Base-by-base conservation (phyloP, 169 alveolate genomes). In the Babesia caballi region DNA sequence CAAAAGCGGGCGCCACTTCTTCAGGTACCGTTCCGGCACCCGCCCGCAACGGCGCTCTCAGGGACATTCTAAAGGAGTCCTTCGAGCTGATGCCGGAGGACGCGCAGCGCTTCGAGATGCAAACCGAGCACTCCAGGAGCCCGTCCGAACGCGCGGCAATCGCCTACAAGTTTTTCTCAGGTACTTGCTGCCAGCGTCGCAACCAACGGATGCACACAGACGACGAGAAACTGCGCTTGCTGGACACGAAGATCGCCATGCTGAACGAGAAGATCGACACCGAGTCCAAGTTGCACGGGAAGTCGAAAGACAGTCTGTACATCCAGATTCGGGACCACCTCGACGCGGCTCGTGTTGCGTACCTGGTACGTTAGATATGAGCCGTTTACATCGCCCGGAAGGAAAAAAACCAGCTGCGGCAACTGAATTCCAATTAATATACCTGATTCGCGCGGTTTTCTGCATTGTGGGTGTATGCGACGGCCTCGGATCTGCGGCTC, bases 281-380 rank as follows among this genome's bases (percentile, higher is more conserved):
- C 46, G 88, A 91, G 56, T 85, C 93, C 56, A 67, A 80, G 38
- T 53, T 88, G 33, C 56, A 58, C 40, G 82, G 91, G 67, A 91
- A 90, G 38, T 49, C 83, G 38, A 86, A 84, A 35, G 83, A 82
- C 42, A 82, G 76, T 66, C 60, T 91, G 66, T 89, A 85, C 46
- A 66, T 91, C 46, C 95, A 91, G 81, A 78, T 91, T 15, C 74
- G 91, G 51, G 95, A 91, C 69, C 90, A 91, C 58, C 84, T 91
- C 40, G 94, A 91, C 54, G 95, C 95, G 0, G 91, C 95, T 2
- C 91, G 90, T 23, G 82, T 84, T n/a, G 93, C 95, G 19, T 89
- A 69, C 65, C 67, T 85, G 66, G 95, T 83, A 70, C 4, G 88
- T 41, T 23, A 3, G 25, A 21, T 17, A 19, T 19, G 9, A n/a